Evolutionary conservation across 1,139 yeast genomes (phyloP).

Genomic region (Pichia kudriavzevii): DNA sequence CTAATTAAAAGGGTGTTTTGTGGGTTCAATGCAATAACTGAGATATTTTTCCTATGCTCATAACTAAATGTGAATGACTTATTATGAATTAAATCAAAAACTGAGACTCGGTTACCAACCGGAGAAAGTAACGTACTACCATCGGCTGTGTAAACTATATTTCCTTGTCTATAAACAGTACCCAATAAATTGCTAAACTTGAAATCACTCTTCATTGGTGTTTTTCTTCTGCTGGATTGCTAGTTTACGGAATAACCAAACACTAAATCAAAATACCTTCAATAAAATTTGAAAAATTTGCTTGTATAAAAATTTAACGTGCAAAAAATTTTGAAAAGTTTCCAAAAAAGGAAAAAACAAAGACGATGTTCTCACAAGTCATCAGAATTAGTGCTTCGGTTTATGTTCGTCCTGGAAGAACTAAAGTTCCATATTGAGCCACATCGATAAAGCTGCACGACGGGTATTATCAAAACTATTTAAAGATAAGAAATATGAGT

Average conservation of each 20-base stretch:
- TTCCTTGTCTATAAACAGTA: conserved; percentile 90
- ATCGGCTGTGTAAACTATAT: conserved; percentile 78
- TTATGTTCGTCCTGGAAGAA: background rate
- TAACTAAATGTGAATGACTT: conserved; percentile 84
- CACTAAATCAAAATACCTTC: background rate
- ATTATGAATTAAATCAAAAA: conserved; percentile 78
- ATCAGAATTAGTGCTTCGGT: no score
- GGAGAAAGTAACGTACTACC: conserved; percentile 83
- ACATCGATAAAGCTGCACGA: background rate
- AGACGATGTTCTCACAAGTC: background rate
- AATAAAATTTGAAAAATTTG: conserved; percentile 6
- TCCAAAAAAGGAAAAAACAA: background rate
- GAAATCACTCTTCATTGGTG: conserved; percentile 46
- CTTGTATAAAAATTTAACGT: background rate
- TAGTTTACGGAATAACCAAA: background rate
- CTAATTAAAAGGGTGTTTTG: conserved; percentile 78
- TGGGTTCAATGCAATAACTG: conserved; percentile 71
- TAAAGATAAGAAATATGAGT: conserved; percentile 7
- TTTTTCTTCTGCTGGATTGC: background rate
- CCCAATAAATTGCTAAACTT: conserved; percentile 83
- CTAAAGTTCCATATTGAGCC: no score
- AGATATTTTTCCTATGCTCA: conserved; percentile 84
- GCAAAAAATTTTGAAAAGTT: background rate
- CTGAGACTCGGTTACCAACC: conserved; percentile 88
- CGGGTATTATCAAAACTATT: background rate